Evolutionary conservation across 148 eudicot species (phyloP), one percentile per base, ranked within the genome.

Genomic region (Nepenthes mirabilis): DNA sequence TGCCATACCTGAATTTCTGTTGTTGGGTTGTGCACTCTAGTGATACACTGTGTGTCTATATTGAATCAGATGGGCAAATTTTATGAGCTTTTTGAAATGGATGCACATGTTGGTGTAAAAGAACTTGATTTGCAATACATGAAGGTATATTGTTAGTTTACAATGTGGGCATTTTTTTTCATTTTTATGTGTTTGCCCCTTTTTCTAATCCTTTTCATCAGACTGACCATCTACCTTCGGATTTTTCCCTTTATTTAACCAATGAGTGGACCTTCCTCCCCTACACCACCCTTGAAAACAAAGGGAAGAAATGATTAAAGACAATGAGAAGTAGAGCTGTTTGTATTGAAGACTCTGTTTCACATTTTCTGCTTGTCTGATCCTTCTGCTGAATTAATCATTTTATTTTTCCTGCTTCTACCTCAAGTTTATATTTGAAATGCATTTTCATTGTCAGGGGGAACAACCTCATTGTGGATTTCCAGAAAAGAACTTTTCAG

Each of bases 391-490:
- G 45, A 8, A 40, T 40, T 40, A 40, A 40, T 40, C 8, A 8
- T 4, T 40, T 40, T 40, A 40, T 40, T 4, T 40, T 40, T 40
- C 0, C 23, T 23, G 23, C 23, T 23, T 23, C 23, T 23, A 23
- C 23, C 23, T 23, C 23, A 23, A 23, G 23, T 23, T 23, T 23
- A 23, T 23, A 23, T 23, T 52, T 43, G 8, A 34, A 32, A 5
- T 47, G 32, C 34, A 53, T 34, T 59, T 60, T 12, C 49, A 59
- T 70, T 66, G 49, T 49, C 75, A 93, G 99, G 99, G 99, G 67
- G 91, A 86, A 55, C 99, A 93, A 69, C 99, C 99, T 64, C 99
- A 93, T 66, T 89, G 99, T 76, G 99, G 99, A 66, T 93, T 93
- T 65, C 99, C 99, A 14, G 99, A 93, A 67, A 86, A 77, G 87